Base-by-base conservation (phyloP, 2,329 filamentous ascomycete species). In the Penicillium sp. region DNA sequence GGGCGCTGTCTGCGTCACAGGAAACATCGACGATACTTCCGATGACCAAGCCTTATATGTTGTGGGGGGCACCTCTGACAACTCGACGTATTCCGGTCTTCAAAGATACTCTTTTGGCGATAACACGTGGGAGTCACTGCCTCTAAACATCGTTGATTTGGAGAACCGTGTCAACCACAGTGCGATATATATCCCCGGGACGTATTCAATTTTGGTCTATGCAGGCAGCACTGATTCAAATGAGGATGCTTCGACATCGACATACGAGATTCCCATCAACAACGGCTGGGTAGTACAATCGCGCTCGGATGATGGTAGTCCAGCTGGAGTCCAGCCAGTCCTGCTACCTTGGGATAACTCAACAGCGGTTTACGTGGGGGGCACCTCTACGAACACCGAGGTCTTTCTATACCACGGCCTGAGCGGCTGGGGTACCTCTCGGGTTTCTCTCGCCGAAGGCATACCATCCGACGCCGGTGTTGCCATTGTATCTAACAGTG, bases 151-250 rank as follows among this genome's bases (percentile, higher is more conserved):
- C 30, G 69, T 73, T 35, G 83, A 86, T 47, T 81, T 88, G 48
- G 80, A 88, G 67, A 84, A 90, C 65, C 85, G 91, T 57, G 77
- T 84, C 58, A 83, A 87, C 63, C 93, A 97, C 71, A 86, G 84
- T 62, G 88, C 88, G 12, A 81, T 83, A 18, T 97, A 91, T 68
- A 77, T 97, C 54, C 81, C 85, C 60, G 80, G 81, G 21, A 82
- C 84, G 16, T 81, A 90, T 55, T 81, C 84, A 3, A 89, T 97
- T 55, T 74, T 97, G 23, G 80, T 96, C 24, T 97, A 92, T 68
- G 89, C 87, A 30, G 93, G 93, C 47, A 84, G 81, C 16, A 84
- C 86, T 64, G 82, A 86, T 63, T 83, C 83, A 24, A 75, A 74
- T 33, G 71, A 75, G 8, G 72, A 76, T 6, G 76, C 82, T 0